A percentile compares a stretch with the other conserved stretches of the same genome.
These are phyloP conservation scores for Phytophthora pluvialis DNA, from an alignment of 352 stramenopile species.

Conservation along the genomic window DNA sequence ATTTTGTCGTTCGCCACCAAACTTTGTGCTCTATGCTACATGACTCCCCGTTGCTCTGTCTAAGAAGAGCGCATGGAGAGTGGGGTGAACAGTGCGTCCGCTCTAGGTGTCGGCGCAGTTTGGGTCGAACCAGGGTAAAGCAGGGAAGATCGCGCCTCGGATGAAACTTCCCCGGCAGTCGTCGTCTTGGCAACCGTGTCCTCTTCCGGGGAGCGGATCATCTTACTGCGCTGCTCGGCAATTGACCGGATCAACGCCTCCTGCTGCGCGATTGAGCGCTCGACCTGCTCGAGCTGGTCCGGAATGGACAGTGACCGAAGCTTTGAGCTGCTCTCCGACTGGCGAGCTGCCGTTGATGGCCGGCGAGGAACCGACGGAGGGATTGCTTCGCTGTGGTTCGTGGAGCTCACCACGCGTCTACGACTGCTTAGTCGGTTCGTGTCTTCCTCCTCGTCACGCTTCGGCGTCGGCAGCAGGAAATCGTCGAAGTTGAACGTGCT, in stretches of 20 bases:
- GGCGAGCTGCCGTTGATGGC: slow-evolving; percentile 31
- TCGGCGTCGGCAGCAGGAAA: slow-evolving; percentile 44
- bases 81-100: slow-evolving; percentile 31
- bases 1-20: slow-evolving; percentile 24
- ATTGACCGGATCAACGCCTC: slow-evolving; percentile 66
- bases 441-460: slow-evolving; percentile 25
- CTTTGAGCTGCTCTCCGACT: slow-evolving; percentile 37
- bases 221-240: slow-evolving; percentile 56
- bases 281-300: slow-evolving; percentile 57
- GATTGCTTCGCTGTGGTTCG: slow-evolving; percentile 39
- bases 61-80: slow-evolving; percentile 44
- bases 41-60: slow-evolving; percentile 18
- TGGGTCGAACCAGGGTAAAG: slow-evolving; percentile 39
- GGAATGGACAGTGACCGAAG: slow-evolving; percentile 58
- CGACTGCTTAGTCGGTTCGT: slow-evolving; percentile 12
- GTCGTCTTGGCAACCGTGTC: slow-evolving; percentile 35
- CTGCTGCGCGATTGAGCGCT: slow-evolving; percentile 72
- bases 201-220: slow-evolving; percentile 37
- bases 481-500: slow-evolving; percentile 57
- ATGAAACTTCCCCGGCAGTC: slow-evolving; percentile 38
- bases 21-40: slow-evolving; percentile 43
- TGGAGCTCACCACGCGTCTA: slow-evolving; percentile 31
- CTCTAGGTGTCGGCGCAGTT: slow-evolving; percentile 43
- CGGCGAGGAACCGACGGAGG: slow-evolving; percentile 30
- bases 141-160: slow-evolving; percentile 39